These are phyloP conservation scores for Rubia yunnanensis DNA, from an alignment of 257 asterid genomes.

Conservation along the genomic window DNA sequence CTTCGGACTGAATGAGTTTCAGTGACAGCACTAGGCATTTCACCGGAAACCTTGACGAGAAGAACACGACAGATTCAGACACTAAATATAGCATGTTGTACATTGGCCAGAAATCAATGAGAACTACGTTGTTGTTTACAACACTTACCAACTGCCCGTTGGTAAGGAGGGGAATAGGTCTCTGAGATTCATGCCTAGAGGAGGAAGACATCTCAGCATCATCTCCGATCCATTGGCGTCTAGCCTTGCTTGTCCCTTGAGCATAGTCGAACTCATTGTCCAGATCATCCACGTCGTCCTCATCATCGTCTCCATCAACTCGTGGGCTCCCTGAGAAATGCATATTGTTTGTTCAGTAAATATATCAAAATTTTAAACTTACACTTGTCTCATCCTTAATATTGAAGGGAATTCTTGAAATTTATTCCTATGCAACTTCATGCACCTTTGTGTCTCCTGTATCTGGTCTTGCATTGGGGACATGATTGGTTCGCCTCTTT, in stretches of 20 bases:
- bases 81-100: neutral
- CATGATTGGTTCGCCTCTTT: conserved; percentile 86
- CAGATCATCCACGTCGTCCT: conserved; percentile 70
- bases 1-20: conserved; percentile 85
- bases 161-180: conserved; percentile 83
- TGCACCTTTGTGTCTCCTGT: conserved; percentile 81
- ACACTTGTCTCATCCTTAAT: neutral
- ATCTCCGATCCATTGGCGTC: conserved; percentile 77
- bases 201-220: conserved; percentile 79
- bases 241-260: conserved; percentile 52
- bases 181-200: conserved; percentile 73
- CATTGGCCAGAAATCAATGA: neutral
- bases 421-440: neutral
- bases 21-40: conserved; percentile 61
- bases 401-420: neutral
- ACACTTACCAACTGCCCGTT: conserved; percentile 70
- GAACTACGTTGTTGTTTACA: neutral
- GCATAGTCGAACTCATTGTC: conserved; percentile 65
- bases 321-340: conserved; percentile 62
- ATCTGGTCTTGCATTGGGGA: conserved; percentile 89
- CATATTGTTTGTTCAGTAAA: conserved; percentile 6
- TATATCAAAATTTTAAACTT: neutral
- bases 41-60: conserved; percentile 59
- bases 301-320: conserved; percentile 94
- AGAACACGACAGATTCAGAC: neutral